Evolutionary conservation across 208 protist species (phyloP).

Genomic region (Trypanosoma mega): DNA sequence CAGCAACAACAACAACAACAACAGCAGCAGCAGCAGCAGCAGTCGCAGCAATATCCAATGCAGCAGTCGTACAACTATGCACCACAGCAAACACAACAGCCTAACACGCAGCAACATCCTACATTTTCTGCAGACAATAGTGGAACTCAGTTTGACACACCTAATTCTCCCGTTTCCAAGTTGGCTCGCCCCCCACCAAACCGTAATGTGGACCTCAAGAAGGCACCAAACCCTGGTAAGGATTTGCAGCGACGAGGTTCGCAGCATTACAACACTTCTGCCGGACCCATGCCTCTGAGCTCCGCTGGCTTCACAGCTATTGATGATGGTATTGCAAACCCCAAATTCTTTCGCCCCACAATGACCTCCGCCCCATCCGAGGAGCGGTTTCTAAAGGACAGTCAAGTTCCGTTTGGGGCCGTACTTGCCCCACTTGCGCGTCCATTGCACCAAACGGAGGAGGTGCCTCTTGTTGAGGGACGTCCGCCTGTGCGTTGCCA

Average conservation of each 20-base stretch:
- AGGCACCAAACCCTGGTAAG: conserved; percentile 54
- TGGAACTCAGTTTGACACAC: background rate
- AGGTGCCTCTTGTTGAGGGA: conserved; percentile 63
- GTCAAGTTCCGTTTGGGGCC: conserved; percentile 72
- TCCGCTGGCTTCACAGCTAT: conserved; percentile 70
- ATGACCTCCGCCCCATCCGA: conserved; percentile 50
- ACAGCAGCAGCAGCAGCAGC: background rate
- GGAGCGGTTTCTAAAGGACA: conserved; percentile 69
- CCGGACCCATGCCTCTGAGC: conserved; percentile 64
- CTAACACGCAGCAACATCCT: background rate
- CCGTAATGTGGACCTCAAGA: conserved; percentile 46
- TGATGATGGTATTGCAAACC: conserved; percentile 87
- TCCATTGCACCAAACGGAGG: conserved; percentile 62
- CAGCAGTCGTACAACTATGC: background rate
- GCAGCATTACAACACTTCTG: conserved; percentile 44
- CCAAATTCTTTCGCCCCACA: conserved; percentile 90
- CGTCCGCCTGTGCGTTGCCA: conserved; percentile 89
- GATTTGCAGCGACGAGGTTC: conserved; percentile 31
- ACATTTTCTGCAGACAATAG: background rate
- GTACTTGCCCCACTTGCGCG: conserved; percentile 82
- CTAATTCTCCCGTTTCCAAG: background rate
- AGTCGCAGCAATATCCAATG: conserved; percentile 6
- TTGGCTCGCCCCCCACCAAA: conserved; percentile 40
- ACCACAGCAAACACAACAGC: conserved; percentile 10
- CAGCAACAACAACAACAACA: conserved; percentile 11